phyloP scores from a whole-genome alignment of 2,329 filamentous ascomycete genomes.

The Microascus cirrosus region DNA sequence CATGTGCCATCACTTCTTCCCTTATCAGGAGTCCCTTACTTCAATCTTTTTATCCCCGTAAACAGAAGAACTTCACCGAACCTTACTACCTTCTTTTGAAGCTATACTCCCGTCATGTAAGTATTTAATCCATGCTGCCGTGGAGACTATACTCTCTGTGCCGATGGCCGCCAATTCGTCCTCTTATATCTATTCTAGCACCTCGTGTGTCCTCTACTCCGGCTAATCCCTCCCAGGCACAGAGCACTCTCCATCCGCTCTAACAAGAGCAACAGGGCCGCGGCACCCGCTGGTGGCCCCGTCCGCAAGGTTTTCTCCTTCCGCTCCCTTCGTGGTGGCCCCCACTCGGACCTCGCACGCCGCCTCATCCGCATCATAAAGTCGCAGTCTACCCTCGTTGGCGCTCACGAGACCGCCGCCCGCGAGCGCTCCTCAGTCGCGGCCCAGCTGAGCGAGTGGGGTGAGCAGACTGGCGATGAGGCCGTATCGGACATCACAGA shows the following conservation, averaged over 20 bases:
- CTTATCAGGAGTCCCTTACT: neutral
- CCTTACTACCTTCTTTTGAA: neutral
- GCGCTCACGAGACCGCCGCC: slow-evolving; percentile 72
- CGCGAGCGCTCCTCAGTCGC: slow-evolving; percentile 79
- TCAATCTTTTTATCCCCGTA: neutral
- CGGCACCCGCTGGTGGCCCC: slow-evolving; percentile 24
- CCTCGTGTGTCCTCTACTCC: too few species aligned
- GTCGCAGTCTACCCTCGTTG: slow-evolving; percentile 80
- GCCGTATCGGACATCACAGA: slow-evolving; percentile 82
- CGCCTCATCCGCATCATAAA: slow-evolving; percentile 90
- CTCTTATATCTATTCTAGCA: too few species aligned
- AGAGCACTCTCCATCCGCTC: slow-evolving; percentile 66
- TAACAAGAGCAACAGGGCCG: slow-evolving; percentile 34
- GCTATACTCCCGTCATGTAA: neutral
- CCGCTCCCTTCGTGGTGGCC: slow-evolving; percentile 70
- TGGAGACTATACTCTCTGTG: neutral
- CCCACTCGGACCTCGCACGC: slow-evolving; percentile 80
- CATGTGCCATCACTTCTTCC: neutral
- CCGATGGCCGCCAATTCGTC: too few species aligned
- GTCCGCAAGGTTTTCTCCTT: slow-evolving; percentile 69
- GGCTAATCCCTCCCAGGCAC: slow-evolving; percentile 38
- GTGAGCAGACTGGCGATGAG: slow-evolving; percentile 81
- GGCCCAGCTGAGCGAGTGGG: slow-evolving; percentile 90
- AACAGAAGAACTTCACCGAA: neutral
- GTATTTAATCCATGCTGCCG: neutral